Percentiles rank a stretch among this genome's conserved stretches.
These are phyloP conservation scores for Platanus orientalis DNA, from an alignment of 164 flowering plant species.

Conservation along the genomic window DNA sequence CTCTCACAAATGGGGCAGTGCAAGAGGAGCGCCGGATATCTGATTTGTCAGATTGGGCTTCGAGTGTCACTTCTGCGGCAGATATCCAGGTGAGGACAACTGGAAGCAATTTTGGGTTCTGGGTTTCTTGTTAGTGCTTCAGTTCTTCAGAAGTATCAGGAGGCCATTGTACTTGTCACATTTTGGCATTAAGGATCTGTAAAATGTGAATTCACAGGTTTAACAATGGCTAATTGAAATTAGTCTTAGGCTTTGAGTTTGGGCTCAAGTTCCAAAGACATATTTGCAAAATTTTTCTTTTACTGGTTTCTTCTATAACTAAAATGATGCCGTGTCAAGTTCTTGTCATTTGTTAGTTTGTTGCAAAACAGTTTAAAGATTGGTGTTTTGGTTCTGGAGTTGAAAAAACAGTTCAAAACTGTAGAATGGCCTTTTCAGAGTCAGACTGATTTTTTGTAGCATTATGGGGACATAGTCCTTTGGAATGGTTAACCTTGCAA, in stretches of 20 bases:
- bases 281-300: neutral
- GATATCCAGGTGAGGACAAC: slow-evolving; percentile 51
- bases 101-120: neutral
- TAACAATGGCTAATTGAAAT: too few species aligned
- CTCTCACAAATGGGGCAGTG: slow-evolving; percentile 25
- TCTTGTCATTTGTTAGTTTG: neutral
- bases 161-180: too few species aligned
- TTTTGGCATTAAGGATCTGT: too few species aligned
- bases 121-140: neutral
- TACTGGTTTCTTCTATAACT: neutral
- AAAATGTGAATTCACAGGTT: too few species aligned
- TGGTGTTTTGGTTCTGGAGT: neutral
- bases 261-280: neutral
- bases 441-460: neutral
- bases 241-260: neutral
- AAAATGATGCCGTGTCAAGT: neutral
- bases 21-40: slow-evolving; percentile 97
- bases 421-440: neutral
- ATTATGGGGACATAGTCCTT: neutral
- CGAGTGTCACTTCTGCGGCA: slow-evolving; percentile 60
- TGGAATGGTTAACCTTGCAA: neutral
- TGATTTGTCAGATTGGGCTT: slow-evolving; percentile 87
- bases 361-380: neutral
- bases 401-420: neutral
- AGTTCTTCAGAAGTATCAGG: neutral